Evolutionary conservation across 1,139 yeast genomes (phyloP), one percentile per base, ranked within the genome.

Genomic region (Candida tunisiensis): DNA sequence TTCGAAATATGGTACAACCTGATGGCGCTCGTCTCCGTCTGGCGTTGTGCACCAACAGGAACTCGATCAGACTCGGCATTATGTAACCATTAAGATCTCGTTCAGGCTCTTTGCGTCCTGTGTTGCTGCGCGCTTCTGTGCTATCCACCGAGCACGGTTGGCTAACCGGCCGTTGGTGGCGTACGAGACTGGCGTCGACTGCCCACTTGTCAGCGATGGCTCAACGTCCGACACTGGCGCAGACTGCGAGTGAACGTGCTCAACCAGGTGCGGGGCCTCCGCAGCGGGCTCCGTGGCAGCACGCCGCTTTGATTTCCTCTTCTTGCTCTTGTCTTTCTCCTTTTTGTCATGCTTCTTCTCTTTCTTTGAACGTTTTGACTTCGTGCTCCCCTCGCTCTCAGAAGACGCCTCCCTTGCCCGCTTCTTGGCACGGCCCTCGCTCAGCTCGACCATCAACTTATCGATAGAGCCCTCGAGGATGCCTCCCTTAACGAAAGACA

Each of bases 121-220:
- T 0, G 85, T 83, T 2, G 95, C 83, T 6, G 93, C 92, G 42
- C 88, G 65, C 47, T 85, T 85, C 45, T 82, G 93, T 37, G 65
- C 74, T 32, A 85, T 83, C 74, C 82, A 83, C 47, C 69, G 72
- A 11, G 93, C 74, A 44, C 96, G 65, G 3, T 77, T 78, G 1
- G 92, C 77, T 28, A 77, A 55, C 44, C 92, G 64, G 2, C 82
- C 70, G 5, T n/a, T n/a, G n/a, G n/a, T n/a, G n/a, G n/a, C n/a
- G n/a, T 73, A 55, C 6, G 71, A 57, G 2, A 55, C 53, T 8
- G 58, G 56, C 4, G 45, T 23, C 5, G 25, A 23, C 15, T 15
- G 14, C 3, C 25, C 16, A 6, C 20, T 16, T 5, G 19, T 16
- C 5, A 8, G n/a, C 6, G 25, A n/a, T 7, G 19, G 8, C 10